A percentile compares a stretch with the other conserved stretches of the same genome.
These are phyloP conservation scores for Fusarium robinianum DNA, from an alignment of 2,329 filamentous ascomycete genomes.

Conservation along the genomic window DNA sequence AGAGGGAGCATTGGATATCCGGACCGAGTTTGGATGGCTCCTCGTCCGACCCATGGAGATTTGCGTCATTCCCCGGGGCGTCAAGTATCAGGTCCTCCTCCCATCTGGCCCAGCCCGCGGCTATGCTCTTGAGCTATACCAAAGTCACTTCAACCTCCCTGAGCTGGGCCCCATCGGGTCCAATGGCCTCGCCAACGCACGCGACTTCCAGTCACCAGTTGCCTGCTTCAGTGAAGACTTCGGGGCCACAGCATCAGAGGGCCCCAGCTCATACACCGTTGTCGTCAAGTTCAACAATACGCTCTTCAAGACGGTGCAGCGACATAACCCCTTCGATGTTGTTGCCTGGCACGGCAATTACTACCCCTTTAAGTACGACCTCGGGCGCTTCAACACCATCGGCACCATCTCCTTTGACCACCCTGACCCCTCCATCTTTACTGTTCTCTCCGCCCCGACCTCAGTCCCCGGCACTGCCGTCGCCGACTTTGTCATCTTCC, in stretches of 20 bases:
- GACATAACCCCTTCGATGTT: conserved; percentile 76
- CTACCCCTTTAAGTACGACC: conserved; percentile 81
- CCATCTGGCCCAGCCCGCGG: conserved; percentile 66
- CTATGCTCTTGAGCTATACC: conserved; percentile 76
- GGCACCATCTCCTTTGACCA: conserved; percentile 77
- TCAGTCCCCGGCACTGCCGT: conserved; percentile 64
- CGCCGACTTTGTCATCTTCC: conserved; percentile 75
- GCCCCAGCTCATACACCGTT: conserved; percentile 50
- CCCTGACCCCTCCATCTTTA: conserved; percentile 79
- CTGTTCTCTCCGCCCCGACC: conserved; percentile 68
- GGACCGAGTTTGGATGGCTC: conserved; percentile 75
- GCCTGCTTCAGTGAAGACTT: conserved; percentile 70
- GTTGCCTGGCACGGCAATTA: conserved; percentile 83
- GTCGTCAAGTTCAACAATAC: conserved; percentile 69
- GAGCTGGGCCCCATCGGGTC: conserved; percentile 75
- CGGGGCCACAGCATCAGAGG: conserved; percentile 46
- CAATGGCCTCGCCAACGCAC: conserved; percentile 73
- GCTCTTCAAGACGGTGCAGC: conserved; percentile 67
- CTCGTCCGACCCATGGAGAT: conserved; percentile 81
- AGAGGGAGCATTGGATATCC: conserved; percentile 73
- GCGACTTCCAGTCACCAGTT: conserved; percentile 75
- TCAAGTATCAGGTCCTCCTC: conserved; percentile 74
- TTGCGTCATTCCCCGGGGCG: conserved; percentile 72
- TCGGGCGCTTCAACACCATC: conserved; percentile 76
- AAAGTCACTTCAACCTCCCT: conserved; percentile 72